Evolutionary conservation across 768 basidiomycete species (phyloP).

Genomic region (Candolleomyces eurysporus): DNA sequence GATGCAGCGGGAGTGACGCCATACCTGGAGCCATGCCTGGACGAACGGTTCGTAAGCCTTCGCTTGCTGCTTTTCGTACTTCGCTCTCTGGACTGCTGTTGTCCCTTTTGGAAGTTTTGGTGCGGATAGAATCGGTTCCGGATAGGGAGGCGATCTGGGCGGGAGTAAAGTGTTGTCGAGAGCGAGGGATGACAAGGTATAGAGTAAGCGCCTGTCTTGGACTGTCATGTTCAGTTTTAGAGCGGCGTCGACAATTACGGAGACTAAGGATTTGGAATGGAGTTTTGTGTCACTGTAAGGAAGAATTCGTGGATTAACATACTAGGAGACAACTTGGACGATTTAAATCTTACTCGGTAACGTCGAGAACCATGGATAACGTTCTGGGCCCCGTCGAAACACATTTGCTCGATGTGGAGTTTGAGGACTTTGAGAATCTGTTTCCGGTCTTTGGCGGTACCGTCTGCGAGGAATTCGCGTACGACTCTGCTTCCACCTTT

Average conservation of each 20-base stretch:
- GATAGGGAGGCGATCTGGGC: constrained; percentile 69
- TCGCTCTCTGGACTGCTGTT: too few species aligned
- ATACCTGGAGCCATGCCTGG: too few species aligned
- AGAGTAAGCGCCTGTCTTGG: constrained; percentile 77
- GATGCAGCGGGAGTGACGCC: too few species aligned
- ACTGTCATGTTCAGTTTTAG: constrained; percentile 55
- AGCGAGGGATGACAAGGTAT: constrained; percentile 80
- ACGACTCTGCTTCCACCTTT: too few species aligned
- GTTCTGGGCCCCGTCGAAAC: constrained; percentile 91
- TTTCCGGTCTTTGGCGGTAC: constrained; percentile 92
- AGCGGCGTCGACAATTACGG: constrained; percentile 61
- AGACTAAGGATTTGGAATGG: constrained; percentile 73
- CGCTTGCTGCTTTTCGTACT: constrained; percentile 72
- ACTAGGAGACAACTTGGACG: too few species aligned
- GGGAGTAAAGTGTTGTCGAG: constrained; percentile 82
- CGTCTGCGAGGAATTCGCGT: constrained; percentile 79
- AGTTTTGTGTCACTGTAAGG: constrained; percentile 92
- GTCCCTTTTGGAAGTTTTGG: constrained; percentile 85
- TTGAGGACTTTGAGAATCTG: constrained; percentile 86
- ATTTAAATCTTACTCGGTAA: constrained; percentile 86
- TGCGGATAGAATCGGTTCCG: constrained; percentile 67
- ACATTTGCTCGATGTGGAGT: constrained; percentile 87
- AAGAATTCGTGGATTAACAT: too few species aligned
- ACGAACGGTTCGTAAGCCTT: too few species aligned
- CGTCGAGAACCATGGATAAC: constrained; percentile 85